These are phyloP conservation scores for Candida sphagnicola DNA, from an alignment of 805 yeast genomes.

Conservation along the genomic window DNA sequence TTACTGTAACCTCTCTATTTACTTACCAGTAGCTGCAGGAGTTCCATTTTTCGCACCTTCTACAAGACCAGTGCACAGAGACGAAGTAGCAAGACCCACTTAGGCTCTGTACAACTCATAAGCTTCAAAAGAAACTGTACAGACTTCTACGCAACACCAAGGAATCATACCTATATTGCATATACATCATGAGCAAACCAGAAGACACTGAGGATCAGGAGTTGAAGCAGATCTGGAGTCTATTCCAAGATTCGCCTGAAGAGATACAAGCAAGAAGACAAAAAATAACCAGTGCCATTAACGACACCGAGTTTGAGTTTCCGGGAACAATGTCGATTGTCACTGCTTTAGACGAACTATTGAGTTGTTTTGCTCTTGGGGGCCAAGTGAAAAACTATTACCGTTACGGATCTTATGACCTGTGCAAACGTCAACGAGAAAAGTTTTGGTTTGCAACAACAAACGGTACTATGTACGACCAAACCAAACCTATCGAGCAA, in stretches of 20 bases:
- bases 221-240: conserved; percentile 25
- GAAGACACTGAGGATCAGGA: conserved; percentile 21
- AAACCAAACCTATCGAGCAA: conserved; percentile 33
- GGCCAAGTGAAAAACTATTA: conserved; percentile 85
- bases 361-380: conserved; percentile 84
- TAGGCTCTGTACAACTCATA: no score
- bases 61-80: no score
- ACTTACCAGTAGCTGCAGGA: no score
- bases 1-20: no score
- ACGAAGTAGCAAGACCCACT: no score
- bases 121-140: no score
- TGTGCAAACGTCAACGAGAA: conserved; percentile 65
- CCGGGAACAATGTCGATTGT: conserved; percentile 40
- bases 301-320: conserved; percentile 17
- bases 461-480: conserved; percentile 36
- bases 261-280: conserved; percentile 22
- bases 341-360: conserved; percentile 82
- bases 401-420: conserved; percentile 72
- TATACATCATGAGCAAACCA: conserved; percentile 5
- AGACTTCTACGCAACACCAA: no score
- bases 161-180: no score
- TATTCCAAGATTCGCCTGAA: conserved; percentile 26
- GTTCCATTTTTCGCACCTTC: no score
- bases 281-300: conserved; percentile 16
- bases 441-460: conserved; percentile 79